Percentiles rank a stretch among this genome's conserved stretches.
These are phyloP conservation scores for Monascus ruber DNA, from an alignment of 2,329 filamentous ascomycete genomes.

Conservation along the genomic window DNA sequence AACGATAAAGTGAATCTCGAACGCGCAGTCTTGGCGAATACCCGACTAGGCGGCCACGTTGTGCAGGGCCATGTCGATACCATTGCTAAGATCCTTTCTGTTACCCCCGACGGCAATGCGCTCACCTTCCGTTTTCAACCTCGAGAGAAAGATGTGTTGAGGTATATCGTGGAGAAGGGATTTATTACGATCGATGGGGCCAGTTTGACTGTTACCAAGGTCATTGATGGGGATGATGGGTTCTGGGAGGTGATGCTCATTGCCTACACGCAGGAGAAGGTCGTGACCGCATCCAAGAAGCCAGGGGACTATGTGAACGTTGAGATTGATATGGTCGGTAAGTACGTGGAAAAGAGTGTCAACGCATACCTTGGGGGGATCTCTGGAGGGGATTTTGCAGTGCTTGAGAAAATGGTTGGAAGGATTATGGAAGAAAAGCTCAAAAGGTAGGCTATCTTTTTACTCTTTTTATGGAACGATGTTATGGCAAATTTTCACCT, in stretches of 20 bases:
- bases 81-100: constrained; percentile 60
- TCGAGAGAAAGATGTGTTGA: constrained; percentile 54
- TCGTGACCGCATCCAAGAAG: constrained; percentile 70
- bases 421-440: constrained; percentile 63
- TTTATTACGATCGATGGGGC: constrained; percentile 91
- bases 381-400: constrained; percentile 32
- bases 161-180: constrained; percentile 92
- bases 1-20: constrained; percentile 77
- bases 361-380: constrained; percentile 56
- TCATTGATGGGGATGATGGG: constrained; percentile 66
- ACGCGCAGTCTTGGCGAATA: constrained; percentile 78
- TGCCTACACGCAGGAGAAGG: constrained; percentile 85
- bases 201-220: constrained; percentile 80
- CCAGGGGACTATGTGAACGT: constrained; percentile 76
- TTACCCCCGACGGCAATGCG: constrained; percentile 77
- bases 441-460: constrained; percentile 19
- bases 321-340: constrained; percentile 77
- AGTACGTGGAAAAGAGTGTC: constrained; percentile 64
- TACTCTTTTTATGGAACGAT: too few species aligned
- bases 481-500: too few species aligned
- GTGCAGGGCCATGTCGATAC: constrained; percentile 97
- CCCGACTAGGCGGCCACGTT: constrained; percentile 96
- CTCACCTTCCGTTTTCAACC: constrained; percentile 76
- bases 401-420: constrained; percentile 61
- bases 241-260: constrained; percentile 97